Base-by-base conservation (phyloP, 1,284 basidiomycete genomes). In the Heterobasidion irregulare region DNA sequence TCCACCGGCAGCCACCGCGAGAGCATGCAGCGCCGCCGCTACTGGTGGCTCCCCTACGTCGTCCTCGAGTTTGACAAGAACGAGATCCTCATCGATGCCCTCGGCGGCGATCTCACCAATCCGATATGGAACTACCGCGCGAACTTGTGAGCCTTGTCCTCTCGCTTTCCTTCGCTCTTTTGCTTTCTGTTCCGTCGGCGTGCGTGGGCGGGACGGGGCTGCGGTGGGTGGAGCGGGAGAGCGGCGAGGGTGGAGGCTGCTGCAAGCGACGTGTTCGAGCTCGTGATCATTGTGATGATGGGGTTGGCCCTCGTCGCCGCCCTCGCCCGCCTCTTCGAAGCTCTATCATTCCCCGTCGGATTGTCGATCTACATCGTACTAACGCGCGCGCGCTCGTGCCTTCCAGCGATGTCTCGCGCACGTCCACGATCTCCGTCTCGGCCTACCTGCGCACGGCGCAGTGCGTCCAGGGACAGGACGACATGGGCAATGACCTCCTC, bases 1-100 rank as follows among this genome's bases (percentile, higher is more conserved):
- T 80, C 82, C 1, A 76, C 78, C 2, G 83, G 80, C 65, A 83
- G 80, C 65, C 89, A 92, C 68, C 81, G 92, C 48, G 92, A 94
- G 64, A 92, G 88, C 65, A 74, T 95, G 69, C 92, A 95, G 68
- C 80, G 94, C 62, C 91, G 87, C 69, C 90, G 93, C 59, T 84
- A 84, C 68, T 97, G 94, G 94, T 98, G 93, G 92, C 78, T 99
- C 36, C 96, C 96, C 19, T 99, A 98, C 66, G 87, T 97, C 68
- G 94, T 97, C 44, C 84, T 98, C 61, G 95, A 98, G 72, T 99
- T 98, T 75, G 96, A 99, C 79, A 98, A 98, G 83, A 99, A 99
- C 73, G 95, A 99, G 72, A 88, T 99, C 61, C 75, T 99, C 62
- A 89, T 98, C 60, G 95, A 98, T 74, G 94, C 95, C 7, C 80